Conservation (phyloP, 2,329 filamentous ascomycete genomes). For the Ascochyta clinopodiicola region DNA sequence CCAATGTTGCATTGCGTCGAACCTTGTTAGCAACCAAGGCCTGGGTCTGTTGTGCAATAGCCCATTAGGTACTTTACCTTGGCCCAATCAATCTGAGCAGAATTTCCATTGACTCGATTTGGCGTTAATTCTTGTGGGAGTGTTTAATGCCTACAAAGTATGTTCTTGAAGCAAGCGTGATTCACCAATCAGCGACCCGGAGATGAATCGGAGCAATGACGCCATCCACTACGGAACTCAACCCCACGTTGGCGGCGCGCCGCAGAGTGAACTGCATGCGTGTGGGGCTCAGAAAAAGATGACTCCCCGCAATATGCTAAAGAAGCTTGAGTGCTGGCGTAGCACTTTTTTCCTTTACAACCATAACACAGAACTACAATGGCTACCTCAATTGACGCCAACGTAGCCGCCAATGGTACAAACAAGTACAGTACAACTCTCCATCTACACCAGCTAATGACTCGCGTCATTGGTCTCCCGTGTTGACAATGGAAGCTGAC, state of each 20-base stretch:
- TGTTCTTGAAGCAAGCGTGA: too few species aligned
- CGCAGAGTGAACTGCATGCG: conserved; percentile 24
- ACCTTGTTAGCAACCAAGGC: too few species aligned
- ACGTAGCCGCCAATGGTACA: conserved; percentile 28
- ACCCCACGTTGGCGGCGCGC: conserved; percentile 34
- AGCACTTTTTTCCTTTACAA: conserved; percentile 11
- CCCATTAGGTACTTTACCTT: too few species aligned
- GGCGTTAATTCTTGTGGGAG: too few species aligned
- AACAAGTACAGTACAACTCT: conserved; percentile 32
- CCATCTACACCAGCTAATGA: background rate
- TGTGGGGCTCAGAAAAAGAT: conserved; percentile 25
- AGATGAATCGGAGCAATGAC: conserved; percentile 18
- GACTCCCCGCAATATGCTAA: conserved; percentile 36
- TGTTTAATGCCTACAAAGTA: too few species aligned
- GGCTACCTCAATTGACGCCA: conserved; percentile 22
- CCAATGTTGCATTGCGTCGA: too few species aligned
- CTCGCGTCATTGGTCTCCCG: background rate
- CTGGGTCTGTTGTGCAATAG: too few species aligned
- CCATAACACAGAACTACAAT: conserved; percentile 20
- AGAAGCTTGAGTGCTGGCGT: conserved; percentile 16
- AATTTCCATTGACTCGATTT: too few species aligned
- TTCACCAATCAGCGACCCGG: conserved; percentile 3
- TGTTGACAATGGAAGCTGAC: conserved; percentile 20
- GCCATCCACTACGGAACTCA: conserved; percentile 38
- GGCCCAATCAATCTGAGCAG: too few species aligned